Percentiles rank a stretch among this genome's conserved stretches.
Conservation (phyloP, 495 filamentous ascomycete genomes). For the Parmelia sp. region DNA sequence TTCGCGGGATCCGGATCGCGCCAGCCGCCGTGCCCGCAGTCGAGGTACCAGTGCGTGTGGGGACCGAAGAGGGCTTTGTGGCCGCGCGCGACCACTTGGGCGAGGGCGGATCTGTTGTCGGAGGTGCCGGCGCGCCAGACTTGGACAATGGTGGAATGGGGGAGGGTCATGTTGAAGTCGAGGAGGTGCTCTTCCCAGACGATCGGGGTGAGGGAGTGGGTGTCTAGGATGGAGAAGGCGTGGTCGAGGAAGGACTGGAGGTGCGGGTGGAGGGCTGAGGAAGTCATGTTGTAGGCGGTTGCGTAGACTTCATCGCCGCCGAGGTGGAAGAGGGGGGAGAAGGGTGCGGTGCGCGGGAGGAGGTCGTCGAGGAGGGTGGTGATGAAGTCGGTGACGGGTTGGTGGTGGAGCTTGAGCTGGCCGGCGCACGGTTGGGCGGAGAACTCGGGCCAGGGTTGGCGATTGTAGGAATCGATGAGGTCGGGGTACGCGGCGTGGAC, state of each 20-base stretch:
- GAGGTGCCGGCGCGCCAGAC: neutral
- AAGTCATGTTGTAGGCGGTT: neutral
- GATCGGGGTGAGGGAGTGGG: neutral
- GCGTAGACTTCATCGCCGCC: neutral
- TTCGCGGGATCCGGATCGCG: conserved; percentile 51
- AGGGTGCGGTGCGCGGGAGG: neutral
- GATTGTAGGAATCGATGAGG: neutral
- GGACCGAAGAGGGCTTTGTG: conserved; percentile 63
- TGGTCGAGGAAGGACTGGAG: neutral
- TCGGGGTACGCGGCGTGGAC: neutral
- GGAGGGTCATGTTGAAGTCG: neutral
- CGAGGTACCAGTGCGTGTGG: conserved; percentile 72
- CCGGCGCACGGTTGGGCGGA: neutral
- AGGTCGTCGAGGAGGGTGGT: neutral
- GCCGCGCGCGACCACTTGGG: conserved; percentile 46
- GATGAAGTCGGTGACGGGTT: neutral
- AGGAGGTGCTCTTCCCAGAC: neutral
- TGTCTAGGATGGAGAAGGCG: neutral
- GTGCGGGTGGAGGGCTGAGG: neutral
- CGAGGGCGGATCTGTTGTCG: conserved; percentile 35
- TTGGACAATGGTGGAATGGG: neutral
- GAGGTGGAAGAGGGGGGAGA: neutral
- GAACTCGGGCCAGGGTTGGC: neutral
- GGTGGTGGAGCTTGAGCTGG: neutral
- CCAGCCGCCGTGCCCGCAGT: conserved; percentile 74